These are phyloP conservation scores for Penicillium hesseltinei DNA, from an alignment of 2,329 filamentous ascomycete species.

Conservation along the genomic window DNA sequence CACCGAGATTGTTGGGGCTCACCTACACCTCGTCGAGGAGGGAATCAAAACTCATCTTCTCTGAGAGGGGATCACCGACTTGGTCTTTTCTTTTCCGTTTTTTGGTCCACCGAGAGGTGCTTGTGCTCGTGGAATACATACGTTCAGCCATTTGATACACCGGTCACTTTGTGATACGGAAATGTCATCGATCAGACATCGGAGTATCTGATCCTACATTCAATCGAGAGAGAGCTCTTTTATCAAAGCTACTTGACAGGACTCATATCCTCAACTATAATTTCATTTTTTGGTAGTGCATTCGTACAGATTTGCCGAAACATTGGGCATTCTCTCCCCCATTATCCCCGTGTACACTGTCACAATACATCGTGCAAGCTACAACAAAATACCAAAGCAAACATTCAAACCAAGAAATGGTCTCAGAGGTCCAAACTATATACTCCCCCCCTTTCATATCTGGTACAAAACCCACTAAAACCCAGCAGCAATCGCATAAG, in stretches of 20 bases:
- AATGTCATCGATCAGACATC: not conserved
- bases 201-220: not conserved
- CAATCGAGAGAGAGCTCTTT: not conserved
- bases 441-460: not conserved
- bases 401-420: not conserved
- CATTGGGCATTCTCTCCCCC: not conserved
- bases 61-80: not conserved
- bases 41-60: not conserved
- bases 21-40: not conserved
- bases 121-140: not conserved
- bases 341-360: not conserved
- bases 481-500: slow-evolving; percentile 18
- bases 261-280: not conserved
- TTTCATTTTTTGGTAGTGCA: not conserved
- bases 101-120: not conserved
- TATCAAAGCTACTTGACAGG: not conserved
- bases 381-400: not conserved
- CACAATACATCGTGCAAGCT: not conserved
- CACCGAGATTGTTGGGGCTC: slow-evolving; percentile 6
- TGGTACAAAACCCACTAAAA: slow-evolving; percentile 2
- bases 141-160: not conserved
- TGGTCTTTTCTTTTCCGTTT: not conserved
- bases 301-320: not conserved
- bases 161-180: not conserved
- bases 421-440: not conserved